Evolutionary conservation across 345 rosid genomes (phyloP).

Genomic region (Excoecaria cochinchinensis): DNA sequence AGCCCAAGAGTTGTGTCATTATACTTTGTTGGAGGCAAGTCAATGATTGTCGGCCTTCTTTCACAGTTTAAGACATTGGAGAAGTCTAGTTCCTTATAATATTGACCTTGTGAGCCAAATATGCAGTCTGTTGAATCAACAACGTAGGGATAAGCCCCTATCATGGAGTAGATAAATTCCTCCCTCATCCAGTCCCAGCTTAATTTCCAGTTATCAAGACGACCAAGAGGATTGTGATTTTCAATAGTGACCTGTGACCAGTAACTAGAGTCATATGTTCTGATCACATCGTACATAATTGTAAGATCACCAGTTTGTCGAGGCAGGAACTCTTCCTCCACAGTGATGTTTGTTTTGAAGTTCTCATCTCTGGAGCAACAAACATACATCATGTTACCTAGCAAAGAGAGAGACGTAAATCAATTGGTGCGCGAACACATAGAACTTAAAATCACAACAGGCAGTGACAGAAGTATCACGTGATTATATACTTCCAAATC

Average conservation of each 20-base stretch:
- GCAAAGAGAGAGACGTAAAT: not conserved
- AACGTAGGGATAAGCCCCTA: conserved; percentile 80
- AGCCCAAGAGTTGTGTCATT: conserved; percentile 70
- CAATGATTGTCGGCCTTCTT: conserved; percentile 76
- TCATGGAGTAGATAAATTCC: conserved; percentile 77
- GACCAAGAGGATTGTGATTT: conserved; percentile 89
- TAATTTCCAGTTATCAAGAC: conserved; percentile 92
- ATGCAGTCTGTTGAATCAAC: conserved; percentile 82
- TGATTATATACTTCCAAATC: conserved; percentile 7
- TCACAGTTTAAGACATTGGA: conserved; percentile 73
- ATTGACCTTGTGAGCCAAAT: conserved; percentile 64
- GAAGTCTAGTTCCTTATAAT: conserved; percentile 59
- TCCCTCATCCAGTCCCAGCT: conserved; percentile 93
- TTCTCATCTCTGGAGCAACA: conserved; percentile 67
- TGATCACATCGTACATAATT: conserved; percentile 83
- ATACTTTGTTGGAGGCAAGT: conserved; percentile 80
- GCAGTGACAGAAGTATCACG: not conserved
- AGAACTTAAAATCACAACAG: conserved; percentile 4
- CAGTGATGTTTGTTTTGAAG: conserved; percentile 53
- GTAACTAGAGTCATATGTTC: conserved; percentile 73
- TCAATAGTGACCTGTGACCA: conserved; percentile 75
- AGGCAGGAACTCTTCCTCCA: conserved; percentile 60
- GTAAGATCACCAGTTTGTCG: conserved; percentile 87
- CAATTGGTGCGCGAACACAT: conserved; percentile 11
- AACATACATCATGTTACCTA: conserved; percentile 64